Conservation (phyloP, 2,329 filamentous ascomycete species). For the Blumeria graminis region DNA sequence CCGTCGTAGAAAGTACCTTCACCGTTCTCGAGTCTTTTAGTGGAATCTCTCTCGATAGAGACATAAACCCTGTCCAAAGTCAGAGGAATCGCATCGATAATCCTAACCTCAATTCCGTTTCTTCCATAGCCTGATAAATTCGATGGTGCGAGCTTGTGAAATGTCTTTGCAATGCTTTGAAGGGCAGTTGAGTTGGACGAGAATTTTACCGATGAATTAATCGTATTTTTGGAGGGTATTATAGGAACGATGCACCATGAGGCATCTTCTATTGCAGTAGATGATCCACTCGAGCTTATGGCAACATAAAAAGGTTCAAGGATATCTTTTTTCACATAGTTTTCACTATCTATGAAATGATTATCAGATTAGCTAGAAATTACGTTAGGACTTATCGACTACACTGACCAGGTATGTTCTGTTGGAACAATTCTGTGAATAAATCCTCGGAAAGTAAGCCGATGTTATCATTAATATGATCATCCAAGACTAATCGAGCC, state of each 20-base stretch:
- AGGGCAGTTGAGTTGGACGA: slow-evolving; percentile 47
- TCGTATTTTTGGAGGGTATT: slow-evolving; percentile 33
- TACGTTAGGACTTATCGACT: no score
- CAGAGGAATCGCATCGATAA: slow-evolving; percentile 59
- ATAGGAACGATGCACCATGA: slow-evolving; percentile 75
- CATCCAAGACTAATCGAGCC: slow-evolving; percentile 63
- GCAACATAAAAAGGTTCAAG: slow-evolving; percentile 37
- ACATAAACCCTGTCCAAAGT: slow-evolving; percentile 71
- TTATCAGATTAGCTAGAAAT: slow-evolving; percentile 2
- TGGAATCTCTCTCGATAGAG: slow-evolving; percentile 56
- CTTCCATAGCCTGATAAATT: slow-evolving; percentile 49
- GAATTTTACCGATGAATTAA: slow-evolving; percentile 59
- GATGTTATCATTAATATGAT: slow-evolving; percentile 62
- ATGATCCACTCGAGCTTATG: slow-evolving; percentile 48
- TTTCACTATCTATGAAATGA: slow-evolving; percentile 6
- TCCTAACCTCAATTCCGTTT: slow-evolving; percentile 58
- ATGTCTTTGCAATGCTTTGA: slow-evolving; percentile 51
- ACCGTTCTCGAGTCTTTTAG: slow-evolving; percentile 58
- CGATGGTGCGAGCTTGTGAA: slow-evolving; percentile 52
- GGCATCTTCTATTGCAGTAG: slow-evolving; percentile 29
- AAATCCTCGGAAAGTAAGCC: slow-evolving; percentile 74
- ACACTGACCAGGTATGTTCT: no score
- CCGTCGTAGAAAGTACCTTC: slow-evolving; percentile 54
- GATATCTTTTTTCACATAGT: slow-evolving; percentile 8
- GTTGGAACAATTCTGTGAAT: slow-evolving; percentile 50